Conservation (phyloP, 2,329 filamentous ascomycete species). For the Escovopsis sp. region DNA sequence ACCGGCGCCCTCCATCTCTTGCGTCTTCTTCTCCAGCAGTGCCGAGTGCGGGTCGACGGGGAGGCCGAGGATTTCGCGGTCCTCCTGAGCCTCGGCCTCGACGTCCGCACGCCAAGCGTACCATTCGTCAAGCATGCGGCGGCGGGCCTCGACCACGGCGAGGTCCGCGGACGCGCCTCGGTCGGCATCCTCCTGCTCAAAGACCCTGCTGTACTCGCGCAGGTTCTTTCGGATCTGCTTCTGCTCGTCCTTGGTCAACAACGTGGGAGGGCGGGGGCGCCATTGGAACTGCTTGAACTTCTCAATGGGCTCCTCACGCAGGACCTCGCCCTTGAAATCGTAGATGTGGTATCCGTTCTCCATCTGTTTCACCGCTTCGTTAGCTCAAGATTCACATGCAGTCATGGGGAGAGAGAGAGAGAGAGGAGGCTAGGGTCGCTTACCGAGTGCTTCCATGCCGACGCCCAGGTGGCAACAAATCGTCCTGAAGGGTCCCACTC, state of each 20-base stretch:
- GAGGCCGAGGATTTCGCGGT: slow-evolving; percentile 53
- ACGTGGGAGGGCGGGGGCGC: slow-evolving; percentile 81
- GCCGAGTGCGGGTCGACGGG: slow-evolving; percentile 49
- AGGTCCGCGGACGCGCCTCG: slow-evolving; percentile 88
- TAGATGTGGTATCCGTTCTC: slow-evolving; percentile 98
- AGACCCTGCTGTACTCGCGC: slow-evolving; percentile 85
- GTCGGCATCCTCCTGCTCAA: slow-evolving; percentile 89
- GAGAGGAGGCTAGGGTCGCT: slow-evolving; percentile 21
- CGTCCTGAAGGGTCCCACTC: slow-evolving; percentile 97
- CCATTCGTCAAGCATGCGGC: slow-evolving; percentile 79
- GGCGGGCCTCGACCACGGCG: slow-evolving; percentile 78
- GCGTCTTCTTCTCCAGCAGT: slow-evolving; percentile 42
- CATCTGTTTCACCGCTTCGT: slow-evolving; percentile 45
- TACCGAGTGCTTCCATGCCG: slow-evolving; percentile 91
- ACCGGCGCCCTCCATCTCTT: slow-evolving; percentile 27
- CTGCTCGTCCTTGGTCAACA: slow-evolving; percentile 93
- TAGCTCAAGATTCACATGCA: background rate
- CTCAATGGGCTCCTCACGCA: slow-evolving; percentile 83
- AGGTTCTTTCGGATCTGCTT: slow-evolving; percentile 97
- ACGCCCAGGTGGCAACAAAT: slow-evolving; percentile 86
- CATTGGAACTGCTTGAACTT: slow-evolving; percentile 97
- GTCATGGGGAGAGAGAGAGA: slow-evolving; percentile 5
- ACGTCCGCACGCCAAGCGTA: slow-evolving; percentile 63
- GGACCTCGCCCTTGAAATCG: slow-evolving; percentile 81
- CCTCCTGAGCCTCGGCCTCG: slow-evolving; percentile 56